Evolutionary conservation across 2,329 filamentous ascomycete species (phyloP), one percentile per base, ranked within the genome.

Genomic region (Penicillium freii): DNA sequence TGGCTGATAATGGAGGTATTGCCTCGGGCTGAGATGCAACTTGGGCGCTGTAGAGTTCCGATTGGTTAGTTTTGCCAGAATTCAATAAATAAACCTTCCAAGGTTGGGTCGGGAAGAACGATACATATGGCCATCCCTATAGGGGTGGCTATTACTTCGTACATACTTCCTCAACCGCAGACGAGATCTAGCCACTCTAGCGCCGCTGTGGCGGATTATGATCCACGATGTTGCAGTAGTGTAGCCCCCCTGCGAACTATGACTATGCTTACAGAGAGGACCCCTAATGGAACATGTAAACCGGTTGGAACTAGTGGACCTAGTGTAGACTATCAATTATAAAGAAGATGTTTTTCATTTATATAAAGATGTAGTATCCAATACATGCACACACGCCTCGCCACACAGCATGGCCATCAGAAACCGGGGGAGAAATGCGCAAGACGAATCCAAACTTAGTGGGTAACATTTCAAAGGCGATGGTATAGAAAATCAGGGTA

Each of bases 401-500:
- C 36, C 49, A 42, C 44, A 44, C 39, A 54, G 46, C 36, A 58
- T 43, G 36, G 36, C 48, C 50, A 56, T 54, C 40, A 47, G 25
- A 56, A 44, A 47, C 15, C 44, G 40, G 46, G 48, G 50, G 55
- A 39, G 25, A 39, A 54, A 54, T 43, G 39, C 42, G 36, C 54
- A 46, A 54, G 54, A 62, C 51, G 50, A 43, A 57, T 47, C 51
- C 42, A 47, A 54, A 39, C 51, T 44, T 50, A 56, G 42, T 42
- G 44, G 48, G 44, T 54, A 57, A 62, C 51, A 57, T 49, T 52
- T 58, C 27, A 56, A 49, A 43, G 25, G 53, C 31, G 59, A 61
- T 66, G 63, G 64, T 70, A 67, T 66, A 66, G 50, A 62, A 62
- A 63, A 54, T 51, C 54, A 63, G 44, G 53, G 58, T 25, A 64